Conservation (phyloP, 139 green algal genomes). For the Picochlorum sp. region DNA sequence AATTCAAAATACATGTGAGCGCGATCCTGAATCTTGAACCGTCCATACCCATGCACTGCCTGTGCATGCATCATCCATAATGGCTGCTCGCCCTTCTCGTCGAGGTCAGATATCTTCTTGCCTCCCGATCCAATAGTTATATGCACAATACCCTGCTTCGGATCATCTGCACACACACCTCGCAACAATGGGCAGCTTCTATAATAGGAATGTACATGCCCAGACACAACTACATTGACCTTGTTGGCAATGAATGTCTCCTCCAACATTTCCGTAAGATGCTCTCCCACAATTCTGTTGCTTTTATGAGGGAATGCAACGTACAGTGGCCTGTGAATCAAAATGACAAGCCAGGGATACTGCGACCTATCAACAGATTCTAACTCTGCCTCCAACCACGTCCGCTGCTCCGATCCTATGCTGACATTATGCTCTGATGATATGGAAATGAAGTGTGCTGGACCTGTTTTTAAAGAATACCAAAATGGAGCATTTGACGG, state of each 20-base stretch:
- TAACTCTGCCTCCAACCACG: constrained; percentile 38
- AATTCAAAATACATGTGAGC: not conserved
- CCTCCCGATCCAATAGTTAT: not conserved
- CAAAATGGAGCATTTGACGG: constrained; percentile 13
- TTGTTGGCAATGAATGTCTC: constrained; percentile 11
- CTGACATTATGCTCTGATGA: constrained; percentile 63
- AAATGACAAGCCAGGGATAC: constrained; percentile 67
- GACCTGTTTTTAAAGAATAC: constrained; percentile 71
- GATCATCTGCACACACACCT: not conserved
- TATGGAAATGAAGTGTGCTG: constrained; percentile 71
- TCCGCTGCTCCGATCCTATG: constrained; percentile 30
- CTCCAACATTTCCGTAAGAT: constrained; percentile 20
- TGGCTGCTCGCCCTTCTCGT: not conserved
- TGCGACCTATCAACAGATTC: constrained; percentile 31
- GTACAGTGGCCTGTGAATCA: constrained; percentile 61
- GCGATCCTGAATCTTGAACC: not conserved
- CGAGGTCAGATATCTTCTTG: not conserved
- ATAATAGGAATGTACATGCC: constrained; percentile 68
- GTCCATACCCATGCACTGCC: not conserved
- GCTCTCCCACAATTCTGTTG: constrained; percentile 16
- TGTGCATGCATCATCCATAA: not conserved
- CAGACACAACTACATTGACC: constrained; percentile 53
- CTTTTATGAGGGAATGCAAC: constrained; percentile 24
- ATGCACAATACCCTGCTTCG: not conserved
- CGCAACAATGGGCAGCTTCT: constrained; percentile 40